Conservation (phyloP, 2,329 filamentous ascomycete genomes). For the Fusarium sp. region DNA sequence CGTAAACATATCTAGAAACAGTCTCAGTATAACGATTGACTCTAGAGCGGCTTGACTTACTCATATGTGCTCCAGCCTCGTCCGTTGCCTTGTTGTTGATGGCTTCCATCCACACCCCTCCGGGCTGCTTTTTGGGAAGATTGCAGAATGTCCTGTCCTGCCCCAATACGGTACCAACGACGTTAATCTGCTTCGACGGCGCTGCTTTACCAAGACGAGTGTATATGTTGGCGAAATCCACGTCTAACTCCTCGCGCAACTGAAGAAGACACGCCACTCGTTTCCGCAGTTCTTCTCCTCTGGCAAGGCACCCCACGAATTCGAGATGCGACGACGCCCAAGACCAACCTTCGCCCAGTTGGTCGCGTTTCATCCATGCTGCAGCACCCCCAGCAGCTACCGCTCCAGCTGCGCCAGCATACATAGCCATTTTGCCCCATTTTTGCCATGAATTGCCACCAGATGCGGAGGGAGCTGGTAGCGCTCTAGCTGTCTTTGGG, state of each 20-base stretch:
- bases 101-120: constrained; percentile 72
- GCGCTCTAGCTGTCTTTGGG: constrained; percentile 36
- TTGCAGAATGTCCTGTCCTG: constrained; percentile 89
- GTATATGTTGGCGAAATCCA: constrained; percentile 89
- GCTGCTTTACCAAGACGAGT: constrained; percentile 81
- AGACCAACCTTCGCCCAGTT: constrained; percentile 76
- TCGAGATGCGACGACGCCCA: constrained; percentile 93
- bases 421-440: constrained; percentile 88
- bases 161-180: constrained; percentile 69
- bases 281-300: constrained; percentile 81
- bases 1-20: constrained; percentile 73
- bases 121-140: constrained; percentile 67
- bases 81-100: constrained; percentile 83
- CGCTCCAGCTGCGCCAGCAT: constrained; percentile 84
- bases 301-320: constrained; percentile 89
- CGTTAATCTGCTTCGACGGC: constrained; percentile 58
- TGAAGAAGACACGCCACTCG: constrained; percentile 75
- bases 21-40: constrained; percentile 3
- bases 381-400: constrained; percentile 84
- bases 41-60: constrained; percentile 52
- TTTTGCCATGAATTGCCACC: constrained; percentile 68
- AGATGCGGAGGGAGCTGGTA: constrained; percentile 43
- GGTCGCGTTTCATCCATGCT: constrained; percentile 85
- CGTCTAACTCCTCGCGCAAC: constrained; percentile 69
- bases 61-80: constrained; percentile 83